Conservation (phyloP, 2,329 filamentous ascomycete species). For the Penicillium expansum region DNA sequence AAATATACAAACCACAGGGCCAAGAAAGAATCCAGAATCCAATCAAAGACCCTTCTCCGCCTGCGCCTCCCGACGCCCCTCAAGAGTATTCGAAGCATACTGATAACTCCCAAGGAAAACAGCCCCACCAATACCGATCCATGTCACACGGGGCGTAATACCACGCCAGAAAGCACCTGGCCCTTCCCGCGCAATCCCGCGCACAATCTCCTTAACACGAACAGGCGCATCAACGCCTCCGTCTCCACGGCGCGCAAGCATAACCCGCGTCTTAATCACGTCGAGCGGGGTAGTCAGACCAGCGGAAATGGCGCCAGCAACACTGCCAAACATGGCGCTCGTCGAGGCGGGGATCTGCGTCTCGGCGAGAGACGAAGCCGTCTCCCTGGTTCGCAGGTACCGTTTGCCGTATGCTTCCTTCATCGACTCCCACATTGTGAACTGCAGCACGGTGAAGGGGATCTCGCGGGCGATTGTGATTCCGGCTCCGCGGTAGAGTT, state of each 20-base stretch:
- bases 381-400: constrained; percentile 42
- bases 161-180: constrained; percentile 48
- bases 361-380: constrained; percentile 30
- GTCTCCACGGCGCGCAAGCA: constrained; percentile 73
- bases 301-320: constrained; percentile 81
- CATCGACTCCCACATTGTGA: constrained; percentile 92
- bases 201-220: constrained; percentile 53
- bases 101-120: constrained; percentile 95
- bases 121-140: constrained; percentile 92
- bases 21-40: not conserved
- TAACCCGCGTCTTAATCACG: constrained; percentile 94
- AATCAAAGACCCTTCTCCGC: constrained; percentile 8
- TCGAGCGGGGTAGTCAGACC: constrained; percentile 89
- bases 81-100: constrained; percentile 74
- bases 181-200: constrained; percentile 58
- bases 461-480: constrained; percentile 95
- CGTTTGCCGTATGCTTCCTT: constrained; percentile 56
- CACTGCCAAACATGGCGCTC: constrained; percentile 79
- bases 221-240: constrained; percentile 43
- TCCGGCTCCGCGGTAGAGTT: constrained; percentile 87
- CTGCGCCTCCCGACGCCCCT: constrained; percentile 35
- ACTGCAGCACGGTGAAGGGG: constrained; percentile 95
- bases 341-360: constrained; percentile 65
- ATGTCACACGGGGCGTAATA: constrained; percentile 77
- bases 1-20: constrained; percentile 13